phyloP scores from a whole-genome alignment of 768 basidiomycete species.

The Suillus variegatus region DNA sequence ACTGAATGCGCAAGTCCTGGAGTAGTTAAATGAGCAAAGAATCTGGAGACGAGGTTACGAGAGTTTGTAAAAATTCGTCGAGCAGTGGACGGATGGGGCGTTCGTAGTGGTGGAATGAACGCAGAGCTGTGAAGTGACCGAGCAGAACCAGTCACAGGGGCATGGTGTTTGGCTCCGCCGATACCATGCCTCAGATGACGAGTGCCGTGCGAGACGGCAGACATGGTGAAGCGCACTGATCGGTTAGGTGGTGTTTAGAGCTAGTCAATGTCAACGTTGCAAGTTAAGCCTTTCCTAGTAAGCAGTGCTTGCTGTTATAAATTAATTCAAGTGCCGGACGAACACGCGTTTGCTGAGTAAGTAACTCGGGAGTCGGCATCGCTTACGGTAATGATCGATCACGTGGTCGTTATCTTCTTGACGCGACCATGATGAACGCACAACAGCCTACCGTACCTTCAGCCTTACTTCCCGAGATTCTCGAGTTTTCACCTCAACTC shows the following conservation, averaged over 20 bases:
- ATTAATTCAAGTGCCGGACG: slow-evolving; percentile 12
- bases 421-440: slow-evolving; percentile 12
- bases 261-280: slow-evolving; percentile 1
- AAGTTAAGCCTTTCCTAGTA: not conserved
- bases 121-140: slow-evolving; percentile 51
- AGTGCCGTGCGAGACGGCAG: slow-evolving; percentile 24
- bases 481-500: slow-evolving; percentile 83
- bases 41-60: slow-evolving; percentile 52
- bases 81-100: slow-evolving; percentile 34
- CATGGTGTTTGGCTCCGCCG: slow-evolving; percentile 10
- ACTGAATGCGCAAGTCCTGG: slow-evolving; percentile 46
- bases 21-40: slow-evolving; percentile 58
- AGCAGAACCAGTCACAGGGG: slow-evolving; percentile 12
- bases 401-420: not conserved
- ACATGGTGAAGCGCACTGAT: slow-evolving; percentile 17
- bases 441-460: slow-evolving; percentile 39
- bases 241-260: not conserved
- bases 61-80: slow-evolving; percentile 55
- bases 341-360: slow-evolving; percentile 23
- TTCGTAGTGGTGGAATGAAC: slow-evolving; percentile 34
- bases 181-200: slow-evolving; percentile 30
- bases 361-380: slow-evolving; percentile 4
- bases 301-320: not conserved
- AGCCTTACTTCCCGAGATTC: slow-evolving; percentile 66
- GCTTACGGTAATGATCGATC: not conserved